Base-by-base conservation (phyloP, 257 asterid species). In the Nemophila menziesii region DNA sequence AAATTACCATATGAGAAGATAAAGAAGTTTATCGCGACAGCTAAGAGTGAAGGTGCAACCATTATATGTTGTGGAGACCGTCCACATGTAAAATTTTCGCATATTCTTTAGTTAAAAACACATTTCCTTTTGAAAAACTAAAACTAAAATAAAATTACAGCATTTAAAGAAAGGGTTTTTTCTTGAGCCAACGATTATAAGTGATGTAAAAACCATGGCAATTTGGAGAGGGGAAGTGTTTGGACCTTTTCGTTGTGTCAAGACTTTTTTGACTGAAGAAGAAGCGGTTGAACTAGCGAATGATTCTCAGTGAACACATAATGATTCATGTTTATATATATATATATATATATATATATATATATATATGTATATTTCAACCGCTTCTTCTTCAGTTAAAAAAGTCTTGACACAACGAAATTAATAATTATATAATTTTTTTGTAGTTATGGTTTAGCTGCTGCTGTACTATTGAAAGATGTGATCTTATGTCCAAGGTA, bases 171-270 rank as follows among this genome's bases (percentile, higher is more conserved):
- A 78, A 61, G 98, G 98, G 43, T 87, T 52, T 67, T 87, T 65
- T 45, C 22, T 87, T 39, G 62, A 62, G 63, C 97, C 95, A 44
- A 78, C 92, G 16, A 58, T 87, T 16, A 67, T 87, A 44, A 71
- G 82, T 10, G 71, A 87, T 52, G 86, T 87, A 48, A 63, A 56
- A 47, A 77, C 93, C 50, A 87, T 87, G 97, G 92, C 83, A 80
- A 83, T 87, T 37, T 83, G 95, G 97, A 71, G 73, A 66, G 97
- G 83, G 67, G 97, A 87, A 71, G 95, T 87, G 16, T 83, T 87
- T 22, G 97, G 97, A 48, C 97, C 95, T 16, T 89, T 87, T 75
- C 92, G 83, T 5, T 80, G 93, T 49, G 95, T 87, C 49, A 83
- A 80, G 61, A 83, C 95, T 22, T 87, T 87, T 53, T 20, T 79